phyloP scores from a whole-genome alignment of 495 filamentous ascomycete species.

The Hypoxylon lienhwacheense region DNA sequence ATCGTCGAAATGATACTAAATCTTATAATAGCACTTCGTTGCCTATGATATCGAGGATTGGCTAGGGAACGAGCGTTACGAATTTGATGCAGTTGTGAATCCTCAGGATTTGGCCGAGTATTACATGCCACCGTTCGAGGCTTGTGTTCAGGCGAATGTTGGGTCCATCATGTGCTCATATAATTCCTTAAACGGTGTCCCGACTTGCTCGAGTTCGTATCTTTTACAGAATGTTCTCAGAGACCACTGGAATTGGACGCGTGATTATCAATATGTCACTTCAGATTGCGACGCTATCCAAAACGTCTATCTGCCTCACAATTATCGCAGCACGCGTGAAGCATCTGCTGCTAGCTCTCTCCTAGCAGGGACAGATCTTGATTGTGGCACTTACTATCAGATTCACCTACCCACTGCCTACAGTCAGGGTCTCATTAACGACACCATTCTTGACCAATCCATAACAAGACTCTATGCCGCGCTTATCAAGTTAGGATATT shows the following conservation, averaged over 20 bases:
- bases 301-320: conserved; percentile 58
- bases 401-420: conserved; percentile 54
- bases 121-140: conserved; percentile 53
- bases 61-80: conserved; percentile 53
- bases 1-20: not conserved
- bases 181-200: conserved; percentile 61
- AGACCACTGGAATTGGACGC: conserved; percentile 56
- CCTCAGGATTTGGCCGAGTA: conserved; percentile 59
- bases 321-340: conserved; percentile 48
- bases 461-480: conserved; percentile 56
- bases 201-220: conserved; percentile 56
- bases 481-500: conserved; percentile 60
- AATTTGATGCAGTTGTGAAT: conserved; percentile 56
- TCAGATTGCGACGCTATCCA: conserved; percentile 61
- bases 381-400: conserved; percentile 61
- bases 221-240: conserved; percentile 60
- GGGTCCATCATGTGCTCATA: conserved; percentile 63
- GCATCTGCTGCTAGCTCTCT: conserved; percentile 55
- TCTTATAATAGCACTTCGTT: conserved; percentile 51
- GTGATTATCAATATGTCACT: conserved; percentile 57
- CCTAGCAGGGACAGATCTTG: conserved; percentile 60
- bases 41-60: conserved; percentile 64
- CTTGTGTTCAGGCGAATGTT: conserved; percentile 53
- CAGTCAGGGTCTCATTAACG: conserved; percentile 51
- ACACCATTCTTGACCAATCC: conserved; percentile 53